phyloP scores from a whole-genome alignment of 768 basidiomycete species.

The Lactarius psammicola region DNA sequence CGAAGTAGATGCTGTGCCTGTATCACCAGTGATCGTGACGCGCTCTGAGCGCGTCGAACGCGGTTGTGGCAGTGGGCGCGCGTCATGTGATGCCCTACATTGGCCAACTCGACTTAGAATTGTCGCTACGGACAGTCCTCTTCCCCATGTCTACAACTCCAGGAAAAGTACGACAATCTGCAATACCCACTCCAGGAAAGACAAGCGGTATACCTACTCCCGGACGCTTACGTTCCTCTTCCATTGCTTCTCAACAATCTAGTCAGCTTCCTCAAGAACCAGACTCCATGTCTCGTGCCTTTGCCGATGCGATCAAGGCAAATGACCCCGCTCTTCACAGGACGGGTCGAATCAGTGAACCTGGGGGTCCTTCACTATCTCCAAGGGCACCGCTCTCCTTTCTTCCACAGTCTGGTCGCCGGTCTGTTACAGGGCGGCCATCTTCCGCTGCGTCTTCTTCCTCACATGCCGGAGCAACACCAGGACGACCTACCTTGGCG shows the following conservation, averaged over 20 bases:
- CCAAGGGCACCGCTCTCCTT: conserved; percentile 43
- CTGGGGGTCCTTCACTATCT: conserved; percentile 44
- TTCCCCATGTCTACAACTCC: conserved; percentile 44
- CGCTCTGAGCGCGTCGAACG: conserved; percentile 15
- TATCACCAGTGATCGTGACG: background rate
- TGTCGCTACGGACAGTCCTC: background rate
- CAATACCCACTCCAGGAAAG: conserved; percentile 49
- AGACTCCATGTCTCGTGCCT: conserved; percentile 67
- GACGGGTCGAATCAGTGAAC: conserved; percentile 40
- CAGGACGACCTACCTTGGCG: conserved; percentile 31
- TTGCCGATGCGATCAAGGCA: conserved; percentile 74
- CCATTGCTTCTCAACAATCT: conserved; percentile 43
- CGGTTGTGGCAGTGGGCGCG: conserved; percentile 22
- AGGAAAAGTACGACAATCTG: conserved; percentile 43
- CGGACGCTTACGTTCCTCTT: conserved; percentile 66
- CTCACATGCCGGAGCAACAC: conserved; percentile 38
- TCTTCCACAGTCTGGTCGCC: conserved; percentile 40
- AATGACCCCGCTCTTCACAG: conserved; percentile 79
- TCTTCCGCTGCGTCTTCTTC: conserved; percentile 62
- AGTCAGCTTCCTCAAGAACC: conserved; percentile 40
- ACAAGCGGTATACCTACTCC: conserved; percentile 63
- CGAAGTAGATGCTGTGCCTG: background rate
- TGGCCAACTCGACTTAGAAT: conserved; percentile 5
- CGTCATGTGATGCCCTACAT: conserved; percentile 21
- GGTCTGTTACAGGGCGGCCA: conserved; percentile 54